Conservation (phyloP, 192 early-diverging fungal genomes). For the Coemansia sp. region DNA sequence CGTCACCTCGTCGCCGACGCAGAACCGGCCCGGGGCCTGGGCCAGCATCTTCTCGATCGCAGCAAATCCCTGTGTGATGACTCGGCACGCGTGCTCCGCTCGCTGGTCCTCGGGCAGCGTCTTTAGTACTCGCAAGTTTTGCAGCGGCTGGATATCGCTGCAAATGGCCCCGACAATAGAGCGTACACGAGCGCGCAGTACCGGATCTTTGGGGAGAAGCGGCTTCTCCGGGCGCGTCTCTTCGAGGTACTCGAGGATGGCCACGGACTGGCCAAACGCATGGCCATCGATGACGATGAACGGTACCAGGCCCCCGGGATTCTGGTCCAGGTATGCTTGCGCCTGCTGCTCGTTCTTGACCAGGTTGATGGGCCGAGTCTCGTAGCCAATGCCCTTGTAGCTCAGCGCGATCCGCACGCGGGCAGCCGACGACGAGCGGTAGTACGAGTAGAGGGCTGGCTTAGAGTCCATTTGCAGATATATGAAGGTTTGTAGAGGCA, state of each 20-base stretch:
- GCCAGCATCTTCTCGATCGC: slow-evolving; percentile 63
- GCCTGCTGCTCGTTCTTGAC: slow-evolving; percentile 65
- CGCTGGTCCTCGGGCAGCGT: slow-evolving; percentile 53
- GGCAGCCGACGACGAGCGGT: slow-evolving; percentile 66
- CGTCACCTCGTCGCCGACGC: slow-evolving; percentile 73
- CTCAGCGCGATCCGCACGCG: slow-evolving; percentile 70
- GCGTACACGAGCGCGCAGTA: slow-evolving; percentile 61
- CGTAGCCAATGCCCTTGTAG: slow-evolving; percentile 71
- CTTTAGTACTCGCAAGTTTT: slow-evolving; percentile 71
- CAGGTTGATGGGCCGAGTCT: slow-evolving; percentile 61
- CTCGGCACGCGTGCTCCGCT: slow-evolving; percentile 23
- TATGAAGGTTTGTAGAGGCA: not conserved
- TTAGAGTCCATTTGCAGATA: not conserved
- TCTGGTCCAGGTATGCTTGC: slow-evolving; percentile 55
- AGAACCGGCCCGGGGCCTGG: slow-evolving; percentile 63
- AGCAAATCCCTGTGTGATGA: slow-evolving; percentile 61
- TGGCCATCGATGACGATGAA: slow-evolving; percentile 56
- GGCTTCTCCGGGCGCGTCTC: slow-evolving; percentile 62
- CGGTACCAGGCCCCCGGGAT: slow-evolving; percentile 68
- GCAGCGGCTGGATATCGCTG: slow-evolving; percentile 82
- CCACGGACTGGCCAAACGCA: slow-evolving; percentile 58
- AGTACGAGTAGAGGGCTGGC: slow-evolving; percentile 70
- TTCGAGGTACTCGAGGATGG: slow-evolving; percentile 88
- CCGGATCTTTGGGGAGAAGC: slow-evolving; percentile 67
- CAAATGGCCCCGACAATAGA: slow-evolving; percentile 64